A percentile compares a stretch with the other conserved stretches of the same genome.
These are phyloP conservation scores for Raphanus sativus DNA, from an alignment of 345 rosid species.

Conservation along the genomic window DNA sequence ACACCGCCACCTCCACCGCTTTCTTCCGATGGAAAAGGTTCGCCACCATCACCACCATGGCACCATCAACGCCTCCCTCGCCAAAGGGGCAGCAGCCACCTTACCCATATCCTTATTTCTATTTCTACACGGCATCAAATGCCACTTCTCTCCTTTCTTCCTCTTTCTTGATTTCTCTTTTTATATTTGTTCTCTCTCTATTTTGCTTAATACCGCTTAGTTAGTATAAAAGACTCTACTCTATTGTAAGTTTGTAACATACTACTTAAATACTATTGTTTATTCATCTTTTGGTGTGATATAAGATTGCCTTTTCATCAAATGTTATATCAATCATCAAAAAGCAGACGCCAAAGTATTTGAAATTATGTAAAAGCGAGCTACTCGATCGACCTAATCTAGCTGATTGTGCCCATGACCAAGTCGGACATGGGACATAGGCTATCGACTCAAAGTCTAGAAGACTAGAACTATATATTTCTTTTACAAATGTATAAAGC, in stretches of 20 bases:
- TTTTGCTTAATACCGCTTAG: neutral
- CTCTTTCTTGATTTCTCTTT: neutral
- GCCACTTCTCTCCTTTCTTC: conserved; percentile 18
- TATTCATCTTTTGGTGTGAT: conserved; percentile 17
- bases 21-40: conserved; percentile 21
- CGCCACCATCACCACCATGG: conserved; percentile 27
- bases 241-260: neutral
- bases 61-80: conserved; percentile 23
- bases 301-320: neutral
- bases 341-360: neutral
- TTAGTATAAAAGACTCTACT: conserved; percentile 6
- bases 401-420: neutral
- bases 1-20: conserved; percentile 33
- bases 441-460: neutral
- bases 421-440: neutral
- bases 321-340: neutral
- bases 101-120: conserved; percentile 37
- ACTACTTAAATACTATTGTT: neutral
- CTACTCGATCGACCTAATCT: neutral
- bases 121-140: conserved; percentile 34
- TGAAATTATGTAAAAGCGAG: neutral
- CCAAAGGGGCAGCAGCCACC: conserved; percentile 40
- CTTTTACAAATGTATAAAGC: neutral
- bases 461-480: neutral
- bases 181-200: neutral